These are phyloP conservation scores for Colletotrichum orchidophilum DNA, from an alignment of 2,329 filamentous ascomycete species.

Conservation along the genomic window DNA sequence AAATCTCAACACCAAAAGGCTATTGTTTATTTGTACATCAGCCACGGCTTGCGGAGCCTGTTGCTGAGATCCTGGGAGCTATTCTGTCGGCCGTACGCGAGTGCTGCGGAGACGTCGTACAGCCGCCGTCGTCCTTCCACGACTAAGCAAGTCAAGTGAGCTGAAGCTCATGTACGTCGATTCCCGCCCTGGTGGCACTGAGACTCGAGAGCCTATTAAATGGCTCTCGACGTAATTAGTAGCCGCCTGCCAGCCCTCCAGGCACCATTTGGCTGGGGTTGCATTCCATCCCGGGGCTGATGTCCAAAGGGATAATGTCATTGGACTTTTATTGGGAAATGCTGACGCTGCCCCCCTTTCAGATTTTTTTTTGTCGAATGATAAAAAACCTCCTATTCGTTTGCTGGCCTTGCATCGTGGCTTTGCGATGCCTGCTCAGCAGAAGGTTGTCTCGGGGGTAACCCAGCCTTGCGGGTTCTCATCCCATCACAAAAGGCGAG, in stretches of 20 bases:
- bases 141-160: slow-evolving; percentile 41
- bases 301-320: slow-evolving; percentile 22
- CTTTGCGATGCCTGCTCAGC: background rate
- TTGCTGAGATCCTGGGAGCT: background rate
- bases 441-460: slow-evolving; percentile 14
- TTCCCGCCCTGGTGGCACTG: slow-evolving; percentile 32
- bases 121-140: slow-evolving; percentile 3
- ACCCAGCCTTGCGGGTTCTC: slow-evolving; percentile 13
- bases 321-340: slow-evolving; percentile 1
- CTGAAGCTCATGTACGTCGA: slow-evolving; percentile 40
- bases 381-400: background rate
- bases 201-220: slow-evolving; percentile 35
- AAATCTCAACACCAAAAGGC: slow-evolving; percentile 12
- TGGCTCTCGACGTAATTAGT: slow-evolving; percentile 1
- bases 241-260: slow-evolving; percentile 18
- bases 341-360: background rate
- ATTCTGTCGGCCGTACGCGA: background rate
- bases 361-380: too few species aligned
- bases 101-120: background rate
- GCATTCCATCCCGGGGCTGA: slow-evolving; percentile 25
- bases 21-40: slow-evolving; percentile 1
- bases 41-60: background rate
- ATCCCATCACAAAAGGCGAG: slow-evolving; percentile 20
- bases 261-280: slow-evolving; percentile 10
- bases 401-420: slow-evolving; percentile 25